phyloP scores from a whole-genome alignment of 352 stramenopile species.

The Phytophthora nicotianae region DNA sequence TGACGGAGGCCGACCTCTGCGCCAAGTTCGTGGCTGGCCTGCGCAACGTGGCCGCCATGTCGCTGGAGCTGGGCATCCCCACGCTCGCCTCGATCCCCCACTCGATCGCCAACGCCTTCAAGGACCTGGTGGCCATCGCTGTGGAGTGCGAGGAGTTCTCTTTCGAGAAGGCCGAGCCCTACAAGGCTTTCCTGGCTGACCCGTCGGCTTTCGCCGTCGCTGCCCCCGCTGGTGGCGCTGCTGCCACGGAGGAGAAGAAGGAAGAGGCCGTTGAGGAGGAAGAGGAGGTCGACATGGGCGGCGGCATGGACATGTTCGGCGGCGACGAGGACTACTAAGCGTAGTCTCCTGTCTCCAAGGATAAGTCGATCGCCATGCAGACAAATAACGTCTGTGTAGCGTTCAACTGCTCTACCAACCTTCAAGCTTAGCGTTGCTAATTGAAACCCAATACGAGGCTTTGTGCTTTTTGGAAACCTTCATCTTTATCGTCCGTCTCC shows the following conservation, averaged over 20 bases:
- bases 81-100: conserved; percentile 98
- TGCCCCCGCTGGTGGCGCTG: conserved; percentile 84
- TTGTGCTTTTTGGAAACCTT: conserved; percentile 26
- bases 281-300: conserved; percentile 85
- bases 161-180: conserved; percentile 97
- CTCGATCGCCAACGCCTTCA: conserved; percentile 99
- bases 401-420: conserved; percentile 11
- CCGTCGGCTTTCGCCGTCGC: conserved; percentile 93
- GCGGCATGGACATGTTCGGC: conserved; percentile 90
- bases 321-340: conserved; percentile 75
- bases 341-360: background rate
- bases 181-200: conserved; percentile 97
- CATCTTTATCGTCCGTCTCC: background rate
- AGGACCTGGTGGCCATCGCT: conserved; percentile 95
- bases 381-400: conserved; percentile 1
- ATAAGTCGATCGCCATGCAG: conserved; percentile 6
- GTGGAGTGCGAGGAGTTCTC: conserved; percentile 96
- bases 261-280: conserved; percentile 75
- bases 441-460: conserved; percentile 27
- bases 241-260: conserved; percentile 58
- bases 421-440: conserved; percentile 29
- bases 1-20: conserved; percentile 97
- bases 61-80: conserved; percentile 95
- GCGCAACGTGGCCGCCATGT: conserved; percentile 95
- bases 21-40: conserved; percentile 96